Base-by-base conservation (phyloP, 2,329 filamentous ascomycete species). In the Ophiostoma perfectum region DNA sequence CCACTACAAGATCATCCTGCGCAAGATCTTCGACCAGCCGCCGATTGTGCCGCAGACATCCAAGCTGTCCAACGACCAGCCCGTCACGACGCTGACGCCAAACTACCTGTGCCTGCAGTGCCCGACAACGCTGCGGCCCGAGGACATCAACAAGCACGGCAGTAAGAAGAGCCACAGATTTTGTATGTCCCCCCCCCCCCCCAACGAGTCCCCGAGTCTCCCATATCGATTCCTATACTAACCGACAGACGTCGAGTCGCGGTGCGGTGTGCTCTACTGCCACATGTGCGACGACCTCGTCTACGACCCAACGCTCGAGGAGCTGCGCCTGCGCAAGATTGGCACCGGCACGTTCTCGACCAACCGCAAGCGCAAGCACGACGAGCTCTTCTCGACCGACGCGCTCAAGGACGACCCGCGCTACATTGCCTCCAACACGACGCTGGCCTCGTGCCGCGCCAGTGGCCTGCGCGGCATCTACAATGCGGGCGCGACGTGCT, bases 401-500 rank as follows among this genome's bases (percentile, higher is more conserved):
- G 80, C 85, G 14, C 78, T 84, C 41, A 88, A 87, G 72, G 90
- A 93, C 70, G 90, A 94, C 71, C 87, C 92, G 69, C 83, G 87
- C 68, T 93, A 91, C 74, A 89, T 97, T 72, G 85, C 88, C 55
- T 83, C 83, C 70, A 96, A 97, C 75, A 93, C 93, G 12, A 89
- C 86, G 41, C 86, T 88, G 69, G 89, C 91, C 6, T 72, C 72
- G 68, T 73, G 76, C 76, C 88, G 91, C 68, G 93, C 92, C 18
- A 93, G 90, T 73, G 94, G 95, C 9, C 86, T 97, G 52, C 88
- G 95, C 47, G 94, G 94, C 44, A 90, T 99, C 70, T 97, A 96
- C 79, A 99, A 98, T 75, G 94, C 97, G 77, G 95, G 94, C n/a
- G 93, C 96, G 69, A 98, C 95, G 11, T 99, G 94, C 81, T 99